Base-by-base conservation (phyloP, 2,329 filamentous ascomycete genomes). In the Epichloe aotearoae region DNA sequence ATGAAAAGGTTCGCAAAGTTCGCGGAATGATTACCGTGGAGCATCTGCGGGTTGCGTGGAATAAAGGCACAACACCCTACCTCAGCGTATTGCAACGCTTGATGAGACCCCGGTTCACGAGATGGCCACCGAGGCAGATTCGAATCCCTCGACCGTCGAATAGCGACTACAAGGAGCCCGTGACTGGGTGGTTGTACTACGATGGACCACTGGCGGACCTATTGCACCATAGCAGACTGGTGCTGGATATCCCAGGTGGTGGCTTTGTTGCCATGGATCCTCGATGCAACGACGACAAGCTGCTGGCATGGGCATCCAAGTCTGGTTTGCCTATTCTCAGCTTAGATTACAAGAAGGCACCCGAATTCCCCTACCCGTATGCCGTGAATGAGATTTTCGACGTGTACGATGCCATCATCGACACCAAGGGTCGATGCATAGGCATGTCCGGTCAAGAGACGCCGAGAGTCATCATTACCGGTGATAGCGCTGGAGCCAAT, bases 181-280 rank as follows among this genome's bases (percentile, higher is more conserved):
- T 95, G 1, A 76, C 80, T 51, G 91, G 80, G 1, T 97, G 91
- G 90, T 72, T 98, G 34, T 98, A 96, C 66, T 98, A 90, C 60
- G 88, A 97, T 61, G 93, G 93, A 0, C 84, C 90, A 0, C 68
- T 95, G 7, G 80, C 83, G 2, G 83, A 88, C 45, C 71, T 96
- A 44, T 81, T 82, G 59, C 77, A 84, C 41, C 85, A 94, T 62
- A 83, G 79, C 47, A 85, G 85, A 59, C 66, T 98, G 30, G 78
- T 98, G 1, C 64, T 98, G 37, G 93, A 98, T 65, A 82, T 97
- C 3, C 93, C 93, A 0, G 93, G 93, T 1, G 93, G 93, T 34
- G 93, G 93, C 0, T 98, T 94, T 57, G 90, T 98, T 12, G 90
- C 93, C 17, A 98, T 98, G 93, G 83, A 88, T 52, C 93, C 93